Conservation (phyloP, 176 grass and related monocot species). For the Hsuehochloa calcarea region DNA sequence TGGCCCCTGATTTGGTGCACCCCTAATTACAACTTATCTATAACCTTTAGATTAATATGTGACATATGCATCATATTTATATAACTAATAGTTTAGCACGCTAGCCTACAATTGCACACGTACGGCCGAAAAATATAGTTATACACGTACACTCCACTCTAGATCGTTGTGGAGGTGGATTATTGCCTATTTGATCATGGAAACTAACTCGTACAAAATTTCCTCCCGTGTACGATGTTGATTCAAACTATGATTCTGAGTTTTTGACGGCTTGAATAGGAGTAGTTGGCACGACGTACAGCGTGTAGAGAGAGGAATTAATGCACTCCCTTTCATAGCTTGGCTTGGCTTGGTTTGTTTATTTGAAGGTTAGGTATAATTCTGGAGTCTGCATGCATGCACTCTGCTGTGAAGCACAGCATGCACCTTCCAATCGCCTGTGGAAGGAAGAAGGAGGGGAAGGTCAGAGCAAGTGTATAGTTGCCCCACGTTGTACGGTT, state of each 20-base stretch:
- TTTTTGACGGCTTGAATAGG: no score
- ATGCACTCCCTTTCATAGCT: no score
- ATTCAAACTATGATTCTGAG: background rate
- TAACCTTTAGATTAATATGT: no score
- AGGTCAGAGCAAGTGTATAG: background rate
- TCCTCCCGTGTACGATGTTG: background rate
- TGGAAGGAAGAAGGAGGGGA: background rate
- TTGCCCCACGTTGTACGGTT: constrained; percentile 31
- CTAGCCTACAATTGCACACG: no score
- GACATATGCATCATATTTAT: no score
- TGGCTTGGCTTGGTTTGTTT: no score
- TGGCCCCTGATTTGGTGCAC: no score
- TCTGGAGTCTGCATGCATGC: background rate
- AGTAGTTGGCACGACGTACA: background rate
- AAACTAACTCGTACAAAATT: background rate
- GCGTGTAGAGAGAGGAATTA: no score
- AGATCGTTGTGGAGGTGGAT: background rate
- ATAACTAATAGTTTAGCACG: no score
- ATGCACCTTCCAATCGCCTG: background rate
- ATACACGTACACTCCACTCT: background rate
- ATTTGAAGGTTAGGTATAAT: background rate
- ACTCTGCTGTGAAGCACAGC: background rate
- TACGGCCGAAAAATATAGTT: background rate
- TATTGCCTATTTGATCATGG: background rate
- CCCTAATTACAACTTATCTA: no score